Conservation (phyloP, 805 yeast genomes). For the Pichia pseudocactophila region DNA sequence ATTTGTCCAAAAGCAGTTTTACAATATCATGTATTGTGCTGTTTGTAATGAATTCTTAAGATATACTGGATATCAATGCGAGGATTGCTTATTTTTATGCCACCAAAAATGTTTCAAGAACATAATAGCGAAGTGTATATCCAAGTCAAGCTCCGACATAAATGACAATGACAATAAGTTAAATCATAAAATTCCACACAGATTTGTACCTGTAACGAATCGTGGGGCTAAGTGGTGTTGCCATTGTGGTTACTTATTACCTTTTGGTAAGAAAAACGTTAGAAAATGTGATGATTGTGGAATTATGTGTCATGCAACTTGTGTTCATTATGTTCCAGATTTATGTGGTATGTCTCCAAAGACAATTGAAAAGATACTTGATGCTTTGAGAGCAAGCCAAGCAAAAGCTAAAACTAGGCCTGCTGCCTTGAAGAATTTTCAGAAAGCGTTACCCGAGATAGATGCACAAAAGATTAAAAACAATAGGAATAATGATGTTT, state of each 20-base stretch:
- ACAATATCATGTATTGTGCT: slow-evolving; percentile 95
- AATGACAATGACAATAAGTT: slow-evolving; percentile 72
- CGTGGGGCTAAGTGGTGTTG: slow-evolving; percentile 99
- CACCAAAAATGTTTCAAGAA: slow-evolving; percentile 75
- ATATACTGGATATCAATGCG: slow-evolving; percentile 80
- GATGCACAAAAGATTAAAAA: not conserved
- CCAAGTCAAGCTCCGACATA: slow-evolving; percentile 60
- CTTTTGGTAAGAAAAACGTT: slow-evolving; percentile 90
- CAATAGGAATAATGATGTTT: not conserved
- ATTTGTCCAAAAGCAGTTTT: slow-evolving; percentile 90
- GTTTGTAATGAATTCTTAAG: slow-evolving; percentile 92
- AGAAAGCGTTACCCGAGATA: not conserved
- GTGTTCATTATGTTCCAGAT: slow-evolving; percentile 94
- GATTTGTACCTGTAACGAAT: slow-evolving; percentile 86
- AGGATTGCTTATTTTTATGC: slow-evolving; percentile 72
- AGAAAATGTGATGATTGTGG: slow-evolving; percentile 93
- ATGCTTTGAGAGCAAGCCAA: slow-evolving; percentile 43
- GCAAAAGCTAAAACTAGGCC: not conserved
- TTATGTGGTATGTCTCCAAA: slow-evolving; percentile 99
- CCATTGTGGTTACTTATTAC: slow-evolving; percentile 94
- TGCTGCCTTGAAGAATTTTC: not conserved
- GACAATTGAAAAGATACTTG: slow-evolving; percentile 82
- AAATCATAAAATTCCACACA: slow-evolving; percentile 94
- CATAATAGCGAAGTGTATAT: slow-evolving; percentile 77
- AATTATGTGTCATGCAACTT: slow-evolving; percentile 84